Percentiles rank a stretch among this genome's conserved stretches.
Evolutionary conservation across 805 yeast species (phyloP).

Genomic region (fission yeast (Schizosaccharomyces pombe)): DNA sequence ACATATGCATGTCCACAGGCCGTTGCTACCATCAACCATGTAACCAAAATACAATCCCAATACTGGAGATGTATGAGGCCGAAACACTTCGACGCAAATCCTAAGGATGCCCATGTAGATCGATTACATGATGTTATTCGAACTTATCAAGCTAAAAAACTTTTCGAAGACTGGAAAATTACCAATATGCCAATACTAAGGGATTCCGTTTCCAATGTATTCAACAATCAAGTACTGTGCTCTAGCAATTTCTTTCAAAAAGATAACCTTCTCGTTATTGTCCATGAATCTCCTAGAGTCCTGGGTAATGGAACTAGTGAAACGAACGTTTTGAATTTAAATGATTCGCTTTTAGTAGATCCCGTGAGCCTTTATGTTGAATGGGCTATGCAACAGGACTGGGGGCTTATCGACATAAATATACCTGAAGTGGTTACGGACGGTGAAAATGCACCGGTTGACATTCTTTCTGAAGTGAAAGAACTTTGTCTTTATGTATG

Average conservation of each 20-base stretch:
- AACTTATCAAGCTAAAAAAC: constrained; percentile 33
- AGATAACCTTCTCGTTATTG: constrained; percentile 40
- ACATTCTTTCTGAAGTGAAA: constrained; percentile 25
- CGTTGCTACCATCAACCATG: constrained; percentile 58
- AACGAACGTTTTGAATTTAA: constrained; percentile 53
- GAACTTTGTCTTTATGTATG: constrained; percentile 59
- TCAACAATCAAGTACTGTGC: constrained; percentile 45
- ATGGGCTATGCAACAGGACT: constrained; percentile 36
- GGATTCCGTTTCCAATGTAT: constrained; percentile 23
- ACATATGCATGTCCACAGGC: constrained; percentile 53
- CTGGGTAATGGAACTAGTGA: constrained; percentile 72
- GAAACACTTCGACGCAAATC: constrained; percentile 29
- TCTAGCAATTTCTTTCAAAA: constrained; percentile 37
- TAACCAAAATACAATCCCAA: constrained; percentile 51
- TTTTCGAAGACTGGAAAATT: constrained; percentile 32
- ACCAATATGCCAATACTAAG: constrained; percentile 41
- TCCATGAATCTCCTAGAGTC: constrained; percentile 80
- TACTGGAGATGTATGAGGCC: constrained; percentile 58
- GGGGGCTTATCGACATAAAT: constrained; percentile 66
- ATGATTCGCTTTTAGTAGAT: constrained; percentile 51
- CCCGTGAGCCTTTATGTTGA: constrained; percentile 46
- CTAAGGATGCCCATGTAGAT: constrained; percentile 9
- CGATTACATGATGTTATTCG: constrained; percentile 51
- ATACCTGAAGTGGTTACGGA: constrained; percentile 41
- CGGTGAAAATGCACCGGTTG: constrained; percentile 20